A percentile compares a stretch with the other conserved stretches of the same genome.
Evolutionary conservation across 352 stramenopile genomes (phyloP).

Genomic region (Globisporangium spinosum): DNA sequence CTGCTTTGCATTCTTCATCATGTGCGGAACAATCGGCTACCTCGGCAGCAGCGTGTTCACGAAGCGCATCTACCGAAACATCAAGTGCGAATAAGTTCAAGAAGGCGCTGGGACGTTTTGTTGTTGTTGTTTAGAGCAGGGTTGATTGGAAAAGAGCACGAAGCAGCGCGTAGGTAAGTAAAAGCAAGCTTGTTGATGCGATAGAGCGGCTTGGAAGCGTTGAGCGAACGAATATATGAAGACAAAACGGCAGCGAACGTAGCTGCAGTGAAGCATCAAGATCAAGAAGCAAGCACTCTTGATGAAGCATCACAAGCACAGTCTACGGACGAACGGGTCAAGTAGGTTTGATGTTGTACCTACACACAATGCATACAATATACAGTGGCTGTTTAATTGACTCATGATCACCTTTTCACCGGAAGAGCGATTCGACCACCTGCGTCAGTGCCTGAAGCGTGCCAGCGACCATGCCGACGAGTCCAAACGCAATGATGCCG

Average conservation of each 20-base stretch:
- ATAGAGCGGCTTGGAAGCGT: neutral
- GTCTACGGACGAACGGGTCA: neutral
- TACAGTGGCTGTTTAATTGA: neutral
- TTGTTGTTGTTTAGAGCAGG: slow-evolving; percentile 11
- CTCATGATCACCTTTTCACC: neutral
- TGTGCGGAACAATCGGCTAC: slow-evolving; percentile 91
- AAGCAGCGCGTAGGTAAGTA: neutral
- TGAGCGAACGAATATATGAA: neutral
- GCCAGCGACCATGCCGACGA: slow-evolving; percentile 64
- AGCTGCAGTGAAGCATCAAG: neutral
- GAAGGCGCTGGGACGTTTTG: slow-evolving; percentile 3
- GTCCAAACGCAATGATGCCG: slow-evolving; percentile 45
- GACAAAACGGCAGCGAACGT: neutral
- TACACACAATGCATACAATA: slow-evolving; percentile 3
- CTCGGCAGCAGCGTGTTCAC: slow-evolving; percentile 92
- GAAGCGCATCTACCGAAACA: slow-evolving; percentile 93
- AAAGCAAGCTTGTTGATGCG: slow-evolving; percentile 1
- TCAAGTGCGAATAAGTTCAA: slow-evolving; percentile 91
- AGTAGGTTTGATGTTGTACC: neutral
- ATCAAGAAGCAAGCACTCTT: neutral
- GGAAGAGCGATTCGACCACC: slow-evolving; percentile 35
- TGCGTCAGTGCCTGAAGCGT: slow-evolving; percentile 52
- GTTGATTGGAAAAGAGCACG: slow-evolving; percentile 1
- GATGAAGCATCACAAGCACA: neutral
- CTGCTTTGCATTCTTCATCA: slow-evolving; percentile 91